These are phyloP conservation scores for Phyllosticta citriasiana DNA, from an alignment of 2,329 filamentous ascomycete genomes.

Conservation along the genomic window DNA sequence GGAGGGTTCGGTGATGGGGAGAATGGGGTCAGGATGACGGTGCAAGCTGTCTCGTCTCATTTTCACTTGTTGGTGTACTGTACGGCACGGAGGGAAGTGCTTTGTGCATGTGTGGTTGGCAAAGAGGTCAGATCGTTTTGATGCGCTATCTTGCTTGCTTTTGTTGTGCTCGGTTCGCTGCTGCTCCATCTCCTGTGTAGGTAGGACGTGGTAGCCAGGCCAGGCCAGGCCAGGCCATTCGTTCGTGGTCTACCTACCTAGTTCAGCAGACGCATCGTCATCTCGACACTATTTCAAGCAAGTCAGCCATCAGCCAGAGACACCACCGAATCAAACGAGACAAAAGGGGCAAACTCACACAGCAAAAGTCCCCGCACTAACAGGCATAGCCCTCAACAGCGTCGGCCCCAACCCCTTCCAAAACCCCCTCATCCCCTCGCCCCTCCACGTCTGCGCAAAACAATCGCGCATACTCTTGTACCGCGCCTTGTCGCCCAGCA, in stretches of 20 bases:
- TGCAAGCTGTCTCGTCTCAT: too few relatives aligned
- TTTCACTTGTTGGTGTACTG: too few relatives aligned
- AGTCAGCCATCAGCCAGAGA: not conserved
- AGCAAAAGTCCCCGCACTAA: conserved; percentile 94
- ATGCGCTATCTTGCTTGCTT: too few relatives aligned
- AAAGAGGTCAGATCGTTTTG: too few relatives aligned
- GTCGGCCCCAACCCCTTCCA: conserved; percentile 93
- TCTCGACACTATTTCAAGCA: conserved; percentile 15
- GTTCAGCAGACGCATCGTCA: conserved; percentile 30
- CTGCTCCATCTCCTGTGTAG: too few relatives aligned
- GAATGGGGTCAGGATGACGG: too few relatives aligned
- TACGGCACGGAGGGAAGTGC: too few relatives aligned
- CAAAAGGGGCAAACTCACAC: conserved; percentile 38
- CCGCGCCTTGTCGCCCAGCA: conserved; percentile 61
- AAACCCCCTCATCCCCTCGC: conserved; percentile 73
- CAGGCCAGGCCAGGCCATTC: too few relatives aligned
- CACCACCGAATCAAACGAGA: not conserved
- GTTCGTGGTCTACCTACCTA: conserved; percentile 11
- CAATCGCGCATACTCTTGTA: conserved; percentile 82
- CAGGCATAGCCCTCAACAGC: conserved; percentile 87
- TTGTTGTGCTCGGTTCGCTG: too few relatives aligned
- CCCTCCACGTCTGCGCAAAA: conserved; percentile 70
- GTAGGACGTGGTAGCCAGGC: too few relatives aligned
- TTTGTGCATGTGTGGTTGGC: too few relatives aligned
- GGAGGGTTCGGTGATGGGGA: too few relatives aligned